phyloP scores from a whole-genome alignment of 2,329 filamentous ascomycete genomes.

The Pestalotiopsis sp. region DNA sequence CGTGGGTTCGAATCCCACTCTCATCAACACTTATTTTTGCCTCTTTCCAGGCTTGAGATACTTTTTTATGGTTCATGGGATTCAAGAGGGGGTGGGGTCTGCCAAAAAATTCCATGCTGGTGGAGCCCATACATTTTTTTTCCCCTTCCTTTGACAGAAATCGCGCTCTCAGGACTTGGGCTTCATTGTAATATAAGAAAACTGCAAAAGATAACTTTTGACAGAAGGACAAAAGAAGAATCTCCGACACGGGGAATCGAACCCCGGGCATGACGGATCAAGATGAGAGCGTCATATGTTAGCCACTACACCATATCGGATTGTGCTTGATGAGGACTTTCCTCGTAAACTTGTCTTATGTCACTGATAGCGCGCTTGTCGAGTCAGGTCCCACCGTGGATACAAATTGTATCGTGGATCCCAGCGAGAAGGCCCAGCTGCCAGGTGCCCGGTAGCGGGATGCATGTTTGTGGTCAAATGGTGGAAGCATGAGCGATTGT shows the following conservation, averaged over 20 bases:
- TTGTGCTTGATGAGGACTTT: not conserved
- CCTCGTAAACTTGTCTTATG: not conserved
- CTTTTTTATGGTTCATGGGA: not conserved
- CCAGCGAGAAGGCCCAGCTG: not conserved
- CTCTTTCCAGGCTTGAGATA: not conserved
- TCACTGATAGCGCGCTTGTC: not conserved
- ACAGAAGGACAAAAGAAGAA: not conserved
- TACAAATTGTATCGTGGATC: not conserved
- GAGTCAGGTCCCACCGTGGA: not conserved
- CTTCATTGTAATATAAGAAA: not conserved
- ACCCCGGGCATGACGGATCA: slow-evolving; percentile 27
- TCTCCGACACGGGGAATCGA: slow-evolving; percentile 30
- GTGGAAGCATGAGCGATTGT: not conserved
- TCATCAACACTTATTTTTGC: not conserved
- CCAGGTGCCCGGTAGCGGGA: not conserved
- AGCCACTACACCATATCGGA: slow-evolving; percentile 37
- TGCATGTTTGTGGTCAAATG: not conserved
- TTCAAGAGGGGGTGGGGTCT: not conserved
- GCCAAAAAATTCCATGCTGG: not conserved
- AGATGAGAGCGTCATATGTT: slow-evolving; percentile 36
- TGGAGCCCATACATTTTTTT: not conserved
- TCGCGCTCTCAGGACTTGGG: not conserved
- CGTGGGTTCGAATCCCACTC: not conserved
- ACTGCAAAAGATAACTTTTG: not conserved
- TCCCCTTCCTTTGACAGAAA: too few relatives aligned